Conservation (phyloP, 148 eudicot species). For the Dysphania ambrosioides region DNA sequence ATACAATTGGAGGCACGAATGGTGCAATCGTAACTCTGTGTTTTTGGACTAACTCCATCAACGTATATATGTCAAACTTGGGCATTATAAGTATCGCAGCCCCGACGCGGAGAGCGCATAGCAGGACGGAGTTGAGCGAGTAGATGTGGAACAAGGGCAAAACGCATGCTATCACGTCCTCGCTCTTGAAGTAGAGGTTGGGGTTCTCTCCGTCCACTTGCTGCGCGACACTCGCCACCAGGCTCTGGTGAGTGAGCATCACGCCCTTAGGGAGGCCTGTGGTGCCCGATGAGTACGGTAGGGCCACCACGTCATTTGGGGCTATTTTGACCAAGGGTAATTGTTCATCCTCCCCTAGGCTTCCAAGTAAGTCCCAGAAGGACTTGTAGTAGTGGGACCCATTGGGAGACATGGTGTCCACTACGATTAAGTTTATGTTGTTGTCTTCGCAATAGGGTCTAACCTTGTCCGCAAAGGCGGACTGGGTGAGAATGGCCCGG, state of each 20-base stretch:
- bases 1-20: conserved; percentile 78
- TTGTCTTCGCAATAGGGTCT: conserved; percentile 25
- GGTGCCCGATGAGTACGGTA: conserved; percentile 87
- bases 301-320: conserved; percentile 69
- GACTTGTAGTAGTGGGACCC: conserved; percentile 26
- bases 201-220: conserved; percentile 93
- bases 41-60: conserved; percentile 65
- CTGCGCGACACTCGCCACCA: conserved; percentile 73
- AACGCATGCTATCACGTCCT: conserved; percentile 72
- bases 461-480: conserved; percentile 52
- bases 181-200: conserved; percentile 48
- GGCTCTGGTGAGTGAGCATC: conserved; percentile 67
- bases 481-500: conserved; percentile 51
- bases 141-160: conserved; percentile 84
- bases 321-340: conserved; percentile 31
- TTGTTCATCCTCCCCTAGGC: conserved; percentile 23
- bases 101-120: conserved; percentile 67
- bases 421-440: conserved; percentile 23
- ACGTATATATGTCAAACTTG: conserved; percentile 58
- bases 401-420: conserved; percentile 29
- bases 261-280: conserved; percentile 92
- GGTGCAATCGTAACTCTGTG: conserved; percentile 74
- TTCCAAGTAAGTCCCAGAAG: conserved; percentile 39
- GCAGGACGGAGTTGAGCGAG: conserved; percentile 64
- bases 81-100: conserved; percentile 69